Evolutionary conservation across 2,329 filamentous ascomycete genomes (phyloP), one percentile per base, ranked within the genome.

Genomic region (Trichoderma sp.): DNA sequence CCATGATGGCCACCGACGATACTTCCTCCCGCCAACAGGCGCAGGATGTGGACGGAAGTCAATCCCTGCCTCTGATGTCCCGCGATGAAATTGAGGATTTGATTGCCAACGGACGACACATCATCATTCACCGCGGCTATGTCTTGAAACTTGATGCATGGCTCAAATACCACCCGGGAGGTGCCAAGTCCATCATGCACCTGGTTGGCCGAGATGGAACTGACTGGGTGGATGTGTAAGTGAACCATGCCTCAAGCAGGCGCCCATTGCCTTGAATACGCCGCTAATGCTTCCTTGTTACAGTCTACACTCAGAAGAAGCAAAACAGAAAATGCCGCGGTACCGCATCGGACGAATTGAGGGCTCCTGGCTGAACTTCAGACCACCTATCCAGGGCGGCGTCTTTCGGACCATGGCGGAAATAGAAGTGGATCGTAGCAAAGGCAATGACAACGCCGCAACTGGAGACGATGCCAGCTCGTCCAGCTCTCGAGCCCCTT

Each of bases 341-440:
- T 98, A 94, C 78, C 89, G 92, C 72, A 93, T 98, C 75, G 96
- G 96, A 56, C 87, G 86, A 72, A 88, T 97, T 69, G 87, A 96
- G 76, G 92, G 93, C 35, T 84, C 83, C 71, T 99, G 96, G 96
- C 83, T 83, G 71, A 97, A 97, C 79, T 97, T 97, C 77, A 76
- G 92, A 7, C 94, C 96, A 5, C 95, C 96, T 0, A 95, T 98
- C 64, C 95, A 98, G 79, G 94, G 94, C 69, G 95, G 95, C 53
- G 85, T 86, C 70, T 97, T 94, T 79, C 87, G 90, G 72, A 80
- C 82, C 27, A 75, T 77, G 19, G 72, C 72, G 58, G 77, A 81
- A 31, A 77, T 80, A 8, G 79, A 81, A 56, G 77, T 80, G 40
- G 80, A 79, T 60, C 79, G 80, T 21, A 53, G 24, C 56, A 72